Evolutionary conservation across 2,329 filamentous ascomycete genomes (phyloP).

Genomic region (Pseudogymnoascus pannorum): DNA sequence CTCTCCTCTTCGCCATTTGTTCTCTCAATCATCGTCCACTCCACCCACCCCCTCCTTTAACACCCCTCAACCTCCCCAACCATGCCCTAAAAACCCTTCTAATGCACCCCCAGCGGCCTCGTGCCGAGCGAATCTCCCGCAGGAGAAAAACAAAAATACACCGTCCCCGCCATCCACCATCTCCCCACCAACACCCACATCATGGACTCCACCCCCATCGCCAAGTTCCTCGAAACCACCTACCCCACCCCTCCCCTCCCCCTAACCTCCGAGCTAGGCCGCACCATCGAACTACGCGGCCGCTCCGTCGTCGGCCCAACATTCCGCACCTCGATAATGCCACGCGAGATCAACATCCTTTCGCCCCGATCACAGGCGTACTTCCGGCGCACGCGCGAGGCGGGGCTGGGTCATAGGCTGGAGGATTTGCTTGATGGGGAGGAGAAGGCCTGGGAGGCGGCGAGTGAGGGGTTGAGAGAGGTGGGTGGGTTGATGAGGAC

Average conservation of each 20-base stretch:
- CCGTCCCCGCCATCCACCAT: conserved; percentile 36
- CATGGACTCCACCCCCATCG: conserved; percentile 35
- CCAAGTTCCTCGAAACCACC: conserved; percentile 34
- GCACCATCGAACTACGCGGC: conserved; percentile 27
- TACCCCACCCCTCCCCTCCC: conserved; percentile 32
- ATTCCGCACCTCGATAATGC: conserved; percentile 30
- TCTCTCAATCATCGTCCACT: conserved; percentile 11
- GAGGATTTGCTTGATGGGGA: conserved; percentile 32
- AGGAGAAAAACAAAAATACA: conserved; percentile 28
- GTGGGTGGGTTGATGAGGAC: conserved; percentile 30
- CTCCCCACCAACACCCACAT: conserved; percentile 32
- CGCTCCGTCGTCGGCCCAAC: conserved; percentile 25
- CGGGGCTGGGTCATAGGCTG: conserved; percentile 28
- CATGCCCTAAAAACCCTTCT: conserved; percentile 4
- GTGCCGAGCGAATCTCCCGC: conserved; percentile 17
- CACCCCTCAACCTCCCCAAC: not conserved
- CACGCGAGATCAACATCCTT: conserved; percentile 33
- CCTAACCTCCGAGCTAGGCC: conserved; percentile 31
- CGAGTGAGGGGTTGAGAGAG: conserved; percentile 23
- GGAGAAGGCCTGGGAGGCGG: conserved; percentile 25
- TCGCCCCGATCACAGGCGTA: conserved; percentile 32
- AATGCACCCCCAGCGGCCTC: conserved; percentile 22
- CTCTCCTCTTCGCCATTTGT: conserved; percentile 8
- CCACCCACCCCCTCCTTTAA: conserved; percentile 8
- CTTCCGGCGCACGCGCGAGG: conserved; percentile 35